Conservation (phyloP, 2,329 filamentous ascomycete genomes). For the Colletotrichum salicis region DNA sequence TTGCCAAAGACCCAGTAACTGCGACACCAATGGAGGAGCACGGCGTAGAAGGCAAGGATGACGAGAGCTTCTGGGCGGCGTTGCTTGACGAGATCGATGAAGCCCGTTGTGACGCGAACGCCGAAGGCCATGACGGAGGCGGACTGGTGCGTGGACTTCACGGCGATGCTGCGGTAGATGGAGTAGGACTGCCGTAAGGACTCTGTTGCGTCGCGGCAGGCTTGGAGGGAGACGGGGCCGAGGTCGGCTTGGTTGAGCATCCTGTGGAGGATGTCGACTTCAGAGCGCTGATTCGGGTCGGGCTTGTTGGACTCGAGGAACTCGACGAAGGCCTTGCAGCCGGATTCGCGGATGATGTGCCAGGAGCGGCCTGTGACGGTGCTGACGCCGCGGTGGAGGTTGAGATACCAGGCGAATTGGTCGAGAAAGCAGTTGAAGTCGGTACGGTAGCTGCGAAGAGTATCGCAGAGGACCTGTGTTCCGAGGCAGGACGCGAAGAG, state of each 20-base stretch:
- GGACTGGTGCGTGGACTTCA: conserved; percentile 42
- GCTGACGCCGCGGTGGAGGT: conserved; percentile 55
- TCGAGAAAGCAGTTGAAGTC: conserved; percentile 53
- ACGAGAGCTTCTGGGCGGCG: conserved; percentile 55
- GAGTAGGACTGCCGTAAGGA: conserved; percentile 49
- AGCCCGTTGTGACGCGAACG: conserved; percentile 46
- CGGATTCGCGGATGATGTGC: conserved; percentile 47
- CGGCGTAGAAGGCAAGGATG: conserved; percentile 61
- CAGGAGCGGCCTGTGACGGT: conserved; percentile 49
- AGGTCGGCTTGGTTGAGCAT: conserved; percentile 37
- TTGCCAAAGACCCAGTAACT: conserved; percentile 50
- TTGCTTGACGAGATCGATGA: conserved; percentile 47
- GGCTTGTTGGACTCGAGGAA: conserved; percentile 37
- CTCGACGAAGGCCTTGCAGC: conserved; percentile 42
- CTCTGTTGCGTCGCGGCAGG: conserved; percentile 44
- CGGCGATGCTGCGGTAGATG: conserved; percentile 41
- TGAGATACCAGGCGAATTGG: conserved; percentile 53
- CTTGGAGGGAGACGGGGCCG: conserved; percentile 40
- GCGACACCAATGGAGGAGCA: conserved; percentile 56
- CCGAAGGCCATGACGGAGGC: conserved; percentile 44
- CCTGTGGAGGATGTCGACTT: conserved; percentile 39
- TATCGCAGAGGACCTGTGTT: conserved; percentile 32
- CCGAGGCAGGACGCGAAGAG: conserved; percentile 53
- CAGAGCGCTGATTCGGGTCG: conserved; percentile 44
- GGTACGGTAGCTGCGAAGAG: conserved; percentile 44